Evolutionary conservation across 2,329 filamentous ascomycete species (phyloP).

Genomic region (Xenoacremonium recifei): DNA sequence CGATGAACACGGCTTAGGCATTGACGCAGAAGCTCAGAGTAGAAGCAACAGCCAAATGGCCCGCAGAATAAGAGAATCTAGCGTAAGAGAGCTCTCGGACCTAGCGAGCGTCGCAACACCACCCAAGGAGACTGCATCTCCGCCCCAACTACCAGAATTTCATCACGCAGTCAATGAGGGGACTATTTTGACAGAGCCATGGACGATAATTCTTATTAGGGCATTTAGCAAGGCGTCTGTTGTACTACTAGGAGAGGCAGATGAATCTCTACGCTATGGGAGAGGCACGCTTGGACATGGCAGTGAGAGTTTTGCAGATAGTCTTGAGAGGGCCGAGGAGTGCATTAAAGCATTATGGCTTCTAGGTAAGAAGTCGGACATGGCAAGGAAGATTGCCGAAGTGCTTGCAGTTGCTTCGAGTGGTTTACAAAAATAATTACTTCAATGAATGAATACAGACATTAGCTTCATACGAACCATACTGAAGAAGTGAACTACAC

Average conservation of each 20-base stretch:
- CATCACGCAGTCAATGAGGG: constrained; percentile 53
- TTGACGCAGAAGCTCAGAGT: constrained; percentile 17
- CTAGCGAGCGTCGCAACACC: constrained; percentile 45
- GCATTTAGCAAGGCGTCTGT: constrained; percentile 47
- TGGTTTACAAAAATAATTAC: no score
- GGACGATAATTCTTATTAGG: constrained; percentile 54
- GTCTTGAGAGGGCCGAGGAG: constrained; percentile 39
- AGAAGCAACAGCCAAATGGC: constrained; percentile 33
- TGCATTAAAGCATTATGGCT: constrained; percentile 54
- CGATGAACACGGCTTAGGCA: constrained; percentile 35
- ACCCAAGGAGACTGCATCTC: not conserved
- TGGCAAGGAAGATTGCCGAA: constrained; percentile 23
- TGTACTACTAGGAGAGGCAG: constrained; percentile 32
- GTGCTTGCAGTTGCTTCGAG: no score
- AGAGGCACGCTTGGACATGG: constrained; percentile 19
- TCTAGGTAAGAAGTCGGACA: constrained; percentile 55
- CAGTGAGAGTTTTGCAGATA: constrained; percentile 23
- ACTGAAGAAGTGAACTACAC: no score
- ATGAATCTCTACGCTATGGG: constrained; percentile 18
- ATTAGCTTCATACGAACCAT: no score
- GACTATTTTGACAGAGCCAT: constrained; percentile 56
- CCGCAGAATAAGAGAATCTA: constrained; percentile 38
- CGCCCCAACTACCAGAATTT: constrained; percentile 37
- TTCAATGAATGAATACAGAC: no score
- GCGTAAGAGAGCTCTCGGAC: constrained; percentile 44